A percentile compares a stretch with the other conserved stretches of the same genome.
Conservation (phyloP, 805 yeast species). For the Yueomyces sp. region DNA sequence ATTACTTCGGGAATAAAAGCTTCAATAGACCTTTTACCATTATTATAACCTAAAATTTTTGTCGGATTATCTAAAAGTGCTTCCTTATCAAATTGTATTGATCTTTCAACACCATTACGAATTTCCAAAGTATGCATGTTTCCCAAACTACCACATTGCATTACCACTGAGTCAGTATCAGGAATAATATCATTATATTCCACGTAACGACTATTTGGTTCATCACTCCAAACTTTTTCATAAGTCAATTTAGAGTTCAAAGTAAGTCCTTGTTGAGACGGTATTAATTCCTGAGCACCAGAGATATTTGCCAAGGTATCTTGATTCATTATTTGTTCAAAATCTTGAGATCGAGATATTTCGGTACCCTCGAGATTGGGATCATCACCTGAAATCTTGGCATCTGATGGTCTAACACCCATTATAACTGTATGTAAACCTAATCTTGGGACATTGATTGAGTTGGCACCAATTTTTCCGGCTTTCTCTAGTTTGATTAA, state of each 20-base stretch:
- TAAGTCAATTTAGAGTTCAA: slow-evolving; percentile 15
- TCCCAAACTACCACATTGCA: slow-evolving; percentile 22
- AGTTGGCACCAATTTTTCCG: slow-evolving; percentile 28
- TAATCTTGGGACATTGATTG: slow-evolving; percentile 42
- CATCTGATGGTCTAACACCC: slow-evolving; percentile 33
- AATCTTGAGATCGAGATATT: slow-evolving; percentile 4
- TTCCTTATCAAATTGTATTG: slow-evolving; percentile 23
- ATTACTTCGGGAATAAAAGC: slow-evolving; percentile 29
- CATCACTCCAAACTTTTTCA: slow-evolving; percentile 20
- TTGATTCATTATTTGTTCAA: slow-evolving; percentile 1
- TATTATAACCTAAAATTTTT: slow-evolving; percentile 24
- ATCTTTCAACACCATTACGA: slow-evolving; percentile 24
- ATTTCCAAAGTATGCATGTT: slow-evolving; percentile 20
- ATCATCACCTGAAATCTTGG: slow-evolving; percentile 3
- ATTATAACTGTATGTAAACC: slow-evolving; percentile 56
- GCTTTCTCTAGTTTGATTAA: slow-evolving; percentile 5
- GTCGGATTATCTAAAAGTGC: slow-evolving; percentile 28
- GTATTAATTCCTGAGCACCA: slow-evolving; percentile 27
- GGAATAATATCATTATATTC: slow-evolving; percentile 18
- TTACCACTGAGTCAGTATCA: slow-evolving; percentile 18
- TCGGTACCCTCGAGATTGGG: slow-evolving; percentile 13
- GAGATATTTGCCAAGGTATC: slow-evolving; percentile 31
- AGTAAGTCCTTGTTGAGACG: slow-evolving; percentile 10
- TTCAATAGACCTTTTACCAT: slow-evolving; percentile 27
- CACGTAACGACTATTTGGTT: slow-evolving; percentile 17